Base-by-base conservation (phyloP, 495 filamentous ascomycete species). In the Penicillium parvum region DNA sequence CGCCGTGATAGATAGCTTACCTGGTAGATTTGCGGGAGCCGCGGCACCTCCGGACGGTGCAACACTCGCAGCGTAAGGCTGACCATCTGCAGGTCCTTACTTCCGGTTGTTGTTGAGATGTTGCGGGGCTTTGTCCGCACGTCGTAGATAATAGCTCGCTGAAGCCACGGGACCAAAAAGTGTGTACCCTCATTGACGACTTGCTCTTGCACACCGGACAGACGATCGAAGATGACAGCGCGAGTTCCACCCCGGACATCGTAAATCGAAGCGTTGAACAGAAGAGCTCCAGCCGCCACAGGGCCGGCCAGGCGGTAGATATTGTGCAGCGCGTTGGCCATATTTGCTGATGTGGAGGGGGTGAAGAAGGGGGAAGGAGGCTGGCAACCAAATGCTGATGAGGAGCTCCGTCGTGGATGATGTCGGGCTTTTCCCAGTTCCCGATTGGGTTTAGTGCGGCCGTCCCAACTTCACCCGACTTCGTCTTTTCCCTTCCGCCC, bases 81-180 rank as follows among this genome's bases (percentile, higher is more conserved):
- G 62, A 99, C 92, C 92, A 99, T 99, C 79, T 99, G 92, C 69
- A 99, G 65, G 71, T 99, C 92, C 79, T 99, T 99, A 76, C 84
- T 90, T 41, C 92, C 92, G 8, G 92, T 99, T 10, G 91, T 97
- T n/a, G 92, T 99, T 11, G 83, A 84, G 69, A 99, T 96, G 60
- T 91, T 96, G 55, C 92, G 78, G 35, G 92, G 92, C 78, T 94
- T 94, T 30, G 92, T 97, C 47, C 92, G 87, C 46, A 99, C 94
- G 73, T 99, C 92, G 72, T 92, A 99, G 64, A 95, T 75, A 66
- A 99, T 94, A 50, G 83, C 84, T 72, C 82, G 83, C 62, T 99
- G 92, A 60, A 99, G 69, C 92, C 92, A 99, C 1, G 92, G 92
- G 30, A 99, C 66, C 32, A 97, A 73, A 71, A 99, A 95, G 68